phyloP scores from a whole-genome alignment of 1,284 basidiomycete genomes.

The Leccinum pachyderme region DNA sequence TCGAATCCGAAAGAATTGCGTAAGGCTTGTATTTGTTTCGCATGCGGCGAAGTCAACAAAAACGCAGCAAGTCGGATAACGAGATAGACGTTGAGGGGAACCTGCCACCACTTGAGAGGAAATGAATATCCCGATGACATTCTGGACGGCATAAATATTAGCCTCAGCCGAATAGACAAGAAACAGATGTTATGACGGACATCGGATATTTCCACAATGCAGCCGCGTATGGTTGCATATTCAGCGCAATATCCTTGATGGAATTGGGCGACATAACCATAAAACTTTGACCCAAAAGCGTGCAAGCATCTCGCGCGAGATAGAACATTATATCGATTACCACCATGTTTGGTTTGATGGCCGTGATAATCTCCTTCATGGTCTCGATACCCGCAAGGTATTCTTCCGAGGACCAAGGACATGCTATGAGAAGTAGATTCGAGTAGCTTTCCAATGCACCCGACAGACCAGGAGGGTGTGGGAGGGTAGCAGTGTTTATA shows the following conservation, averaged over 20 bases:
- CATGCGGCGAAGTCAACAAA: not conserved
- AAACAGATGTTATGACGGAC: not conserved
- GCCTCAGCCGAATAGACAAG: not conserved
- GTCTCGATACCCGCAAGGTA: not conserved
- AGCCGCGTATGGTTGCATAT: slow-evolving; percentile 1
- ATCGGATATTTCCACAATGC: slow-evolving; percentile 10
- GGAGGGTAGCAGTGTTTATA: not conserved
- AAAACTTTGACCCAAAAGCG: slow-evolving; percentile 1
- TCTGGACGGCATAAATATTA: not conserved
- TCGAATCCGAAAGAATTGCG: slow-evolving; percentile 7
- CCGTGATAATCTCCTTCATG: slow-evolving; percentile 4
- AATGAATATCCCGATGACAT: slow-evolving; percentile 1
- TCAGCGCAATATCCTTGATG: not conserved
- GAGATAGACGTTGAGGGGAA: slow-evolving; percentile 14
- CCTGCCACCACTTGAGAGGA: slow-evolving; percentile 15
- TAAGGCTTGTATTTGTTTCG: not conserved
- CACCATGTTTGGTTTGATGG: slow-evolving; percentile 4
- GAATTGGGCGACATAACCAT: slow-evolving; percentile 6
- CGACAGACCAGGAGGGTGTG: slow-evolving; percentile 2
- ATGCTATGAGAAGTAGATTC: rapidly evolving
- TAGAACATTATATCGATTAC: slow-evolving; percentile 1
- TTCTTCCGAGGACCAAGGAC: slow-evolving; percentile 4
- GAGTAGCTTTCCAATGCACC: slow-evolving; percentile 7
- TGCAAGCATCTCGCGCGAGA: slow-evolving; percentile 11
- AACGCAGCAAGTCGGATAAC: not conserved